Base-by-base conservation (phyloP, 1,139 yeast species). In the Pneumocystis jirovecii region DNA sequence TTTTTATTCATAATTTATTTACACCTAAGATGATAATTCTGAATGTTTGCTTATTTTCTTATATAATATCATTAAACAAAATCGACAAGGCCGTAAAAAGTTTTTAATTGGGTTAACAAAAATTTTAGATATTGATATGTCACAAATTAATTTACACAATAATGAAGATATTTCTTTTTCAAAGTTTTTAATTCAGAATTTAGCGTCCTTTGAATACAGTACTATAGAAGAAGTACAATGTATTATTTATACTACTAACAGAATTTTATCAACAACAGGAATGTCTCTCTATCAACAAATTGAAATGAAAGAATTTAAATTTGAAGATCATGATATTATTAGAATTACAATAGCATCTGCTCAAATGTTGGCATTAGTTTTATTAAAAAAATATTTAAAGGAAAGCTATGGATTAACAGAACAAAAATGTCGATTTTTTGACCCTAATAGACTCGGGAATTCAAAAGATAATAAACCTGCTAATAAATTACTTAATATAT, bases 81-180 rank as follows among this genome's bases (percentile, higher is more conserved):
- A 78, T 56, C 77, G 78, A 63, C 73, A 78, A 1, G 78, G 85
- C 0, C 78, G 80, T 64, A 81, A 78, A 69, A 83, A 80, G 71
- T 79, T 86, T 63, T 71, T 80, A 39, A 70, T 68, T 3, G 73
- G 76, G 1, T 63, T 81, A n/a, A 66, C 74, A 34, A 77, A 74
- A 64, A 73, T 78, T 0, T 67, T 80, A n/a, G 74, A 71, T 17
- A 72, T 76, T 75, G 72, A 73, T 45, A 68, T 68, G 25, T 64
- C 63, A 62, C 37, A 62, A 3, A 61, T 66, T 6, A 69, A 68
- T 35, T 64, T 65, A 15, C 57, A 65, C 1, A 68, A 64, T 17
- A 66, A 60, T 21, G 64, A 64, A 19, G 63, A 65, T 45, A 37
- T 66, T 60, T 45, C 68, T 39, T 44, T 68, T 67, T 31, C 74